Evolutionary conservation across 768 basidiomycete species (phyloP), one percentile per base, ranked within the genome.

Genomic region (Collybia sordida): DNA sequence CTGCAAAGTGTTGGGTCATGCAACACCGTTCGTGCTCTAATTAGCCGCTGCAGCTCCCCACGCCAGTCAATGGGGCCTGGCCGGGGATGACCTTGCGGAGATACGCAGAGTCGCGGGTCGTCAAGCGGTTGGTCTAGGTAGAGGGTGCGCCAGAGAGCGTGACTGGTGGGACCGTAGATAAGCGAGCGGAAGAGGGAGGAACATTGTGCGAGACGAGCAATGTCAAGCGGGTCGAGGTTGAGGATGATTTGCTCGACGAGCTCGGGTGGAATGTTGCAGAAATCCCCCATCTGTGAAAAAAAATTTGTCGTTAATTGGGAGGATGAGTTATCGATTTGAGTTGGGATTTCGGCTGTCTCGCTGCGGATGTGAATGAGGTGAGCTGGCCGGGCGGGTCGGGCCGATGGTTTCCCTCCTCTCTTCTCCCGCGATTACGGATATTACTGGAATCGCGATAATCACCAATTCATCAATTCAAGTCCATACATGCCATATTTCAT

Each of bases 81-180:
- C 66, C 71, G 51, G 56, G 64, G 63, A 1, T 22, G 41, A 3
- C 73, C 73, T 18, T 61, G 57, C 9, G 66, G 64, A 2, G 71
- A 72, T 4, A 79, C 57, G 40, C 82, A 77, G n/a, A 47, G 45
- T 7, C 82, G 69, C 1, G 82, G 86, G 56, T 90, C 85, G 51
- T 90, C 88, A 49, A 87, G 73, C 0, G 78, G 72, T 49, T 82
- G 78, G 0, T 65, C 57, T 37, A 90, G 81, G 63, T 88, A 90
- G 4, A 90, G 71, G 7, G 64, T 67, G 6, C 84, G 76, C 88
- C 88, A 90, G 31, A 88, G 65, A 42, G 79, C 68, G 22, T 69
- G 69, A 54, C 79, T 72, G 7, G 66, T 64, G 2, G 72, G 53
- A 37, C 62, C 45, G 56, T 85, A 83, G 19, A 88, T 63, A 50